Conservation (phyloP, 306 rosid species). For the Rosa rugosa region DNA sequence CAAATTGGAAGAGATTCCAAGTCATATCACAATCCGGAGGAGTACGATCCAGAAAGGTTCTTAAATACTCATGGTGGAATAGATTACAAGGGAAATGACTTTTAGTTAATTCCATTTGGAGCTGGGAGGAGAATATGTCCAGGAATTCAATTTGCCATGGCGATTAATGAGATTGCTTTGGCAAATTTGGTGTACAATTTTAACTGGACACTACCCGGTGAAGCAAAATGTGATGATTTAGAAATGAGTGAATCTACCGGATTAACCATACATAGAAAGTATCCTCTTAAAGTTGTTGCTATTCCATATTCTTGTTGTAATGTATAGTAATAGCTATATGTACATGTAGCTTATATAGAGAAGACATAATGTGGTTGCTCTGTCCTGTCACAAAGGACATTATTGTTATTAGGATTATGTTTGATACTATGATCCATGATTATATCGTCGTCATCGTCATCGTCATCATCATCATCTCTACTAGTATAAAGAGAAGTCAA, state of each 20-base stretch:
- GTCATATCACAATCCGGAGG: background rate
- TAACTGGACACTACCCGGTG: slow-evolving; percentile 32
- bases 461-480: too few relatives aligned
- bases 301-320: background rate
- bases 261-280: slow-evolving; percentile 22
- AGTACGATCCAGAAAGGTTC: slow-evolving; percentile 26
- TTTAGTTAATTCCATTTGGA: slow-evolving; percentile 43
- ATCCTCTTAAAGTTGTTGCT: slow-evolving; percentile 35
- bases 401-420: too few relatives aligned
- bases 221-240: slow-evolving; percentile 20
- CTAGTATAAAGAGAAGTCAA: too few relatives aligned
- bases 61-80: background rate
- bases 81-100: slow-evolving; percentile 37
- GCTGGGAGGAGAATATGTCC: slow-evolving; percentile 32
- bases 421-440: too few relatives aligned
- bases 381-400: too few relatives aligned
- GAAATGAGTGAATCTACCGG: slow-evolving; percentile 41
- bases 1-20: slow-evolving; percentile 40
- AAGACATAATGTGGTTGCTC: too few relatives aligned
- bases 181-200: slow-evolving; percentile 39
- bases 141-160: slow-evolving; percentile 31
- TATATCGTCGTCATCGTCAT: too few relatives aligned
- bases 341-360: too few relatives aligned
- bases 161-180: slow-evolving; percentile 28
- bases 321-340: background rate